phyloP scores from a whole-genome alignment of 140 eudicot genomes.

The Erigeron philadelphicus region DNA sequence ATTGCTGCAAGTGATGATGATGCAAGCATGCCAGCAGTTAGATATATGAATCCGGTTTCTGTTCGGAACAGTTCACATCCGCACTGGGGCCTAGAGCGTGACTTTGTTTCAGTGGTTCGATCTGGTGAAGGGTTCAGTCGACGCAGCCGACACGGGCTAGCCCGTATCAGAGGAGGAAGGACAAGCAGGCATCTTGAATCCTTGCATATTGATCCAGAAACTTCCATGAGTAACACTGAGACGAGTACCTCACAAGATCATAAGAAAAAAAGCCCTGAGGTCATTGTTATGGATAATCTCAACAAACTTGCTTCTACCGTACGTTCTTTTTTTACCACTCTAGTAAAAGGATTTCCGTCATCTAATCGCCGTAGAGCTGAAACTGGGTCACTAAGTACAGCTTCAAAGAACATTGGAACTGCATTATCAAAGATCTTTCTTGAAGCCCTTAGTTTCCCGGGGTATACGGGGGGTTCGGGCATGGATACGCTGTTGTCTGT shows the following conservation, averaged over 20 bases:
- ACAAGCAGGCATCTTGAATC: slow-evolving; percentile 79
- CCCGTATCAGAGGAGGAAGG: slow-evolving; percentile 92
- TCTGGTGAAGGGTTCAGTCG: slow-evolving; percentile 88
- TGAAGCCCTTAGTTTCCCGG: slow-evolving; percentile 80
- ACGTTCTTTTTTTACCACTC: slow-evolving; percentile 78
- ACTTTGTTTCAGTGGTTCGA: slow-evolving; percentile 82
- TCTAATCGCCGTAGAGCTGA: slow-evolving; percentile 93
- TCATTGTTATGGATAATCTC: slow-evolving; percentile 58
- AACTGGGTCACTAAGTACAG: slow-evolving; percentile 67
- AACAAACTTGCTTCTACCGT: slow-evolving; percentile 73
- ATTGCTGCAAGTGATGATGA: slow-evolving; percentile 71
- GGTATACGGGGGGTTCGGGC: slow-evolving; percentile 47
- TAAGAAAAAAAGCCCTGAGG: slow-evolving; percentile 78
- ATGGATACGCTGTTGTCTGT: slow-evolving; percentile 51
- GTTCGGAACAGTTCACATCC: slow-evolving; percentile 68
- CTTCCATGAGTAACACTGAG: slow-evolving; percentile 48
- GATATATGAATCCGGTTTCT: slow-evolving; percentile 82
- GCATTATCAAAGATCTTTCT: slow-evolving; percentile 78
- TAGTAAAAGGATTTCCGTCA: slow-evolving; percentile 77
- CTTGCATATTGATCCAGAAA: slow-evolving; percentile 75
- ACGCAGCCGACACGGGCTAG: slow-evolving; percentile 84
- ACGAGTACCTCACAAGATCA: slow-evolving; percentile 42
- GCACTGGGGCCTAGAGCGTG: slow-evolving; percentile 87
- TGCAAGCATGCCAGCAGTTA: slow-evolving; percentile 57
- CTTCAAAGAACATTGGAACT: slow-evolving; percentile 85